A percentile compares a stretch with the other conserved stretches of the same genome.
Evolutionary conservation across 106 monocot genomes (phyloP).

Genomic region (Allium cepa): DNA sequence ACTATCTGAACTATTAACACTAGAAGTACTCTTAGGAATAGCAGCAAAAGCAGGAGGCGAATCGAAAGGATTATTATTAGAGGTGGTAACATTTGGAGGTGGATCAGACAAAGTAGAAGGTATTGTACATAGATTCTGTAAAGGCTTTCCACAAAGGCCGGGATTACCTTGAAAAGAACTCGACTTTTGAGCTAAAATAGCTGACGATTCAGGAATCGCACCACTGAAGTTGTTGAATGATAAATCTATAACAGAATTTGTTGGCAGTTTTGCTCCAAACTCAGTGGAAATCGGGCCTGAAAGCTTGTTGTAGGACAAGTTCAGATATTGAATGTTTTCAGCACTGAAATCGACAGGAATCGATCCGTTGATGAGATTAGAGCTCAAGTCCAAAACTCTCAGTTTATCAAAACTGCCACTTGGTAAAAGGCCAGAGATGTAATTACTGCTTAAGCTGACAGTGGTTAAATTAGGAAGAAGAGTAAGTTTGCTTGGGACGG

Average conservation of each 20-base stretch:
- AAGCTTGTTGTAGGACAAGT: constrained; percentile 66
- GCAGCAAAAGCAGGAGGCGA: constrained; percentile 88
- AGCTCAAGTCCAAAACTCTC: constrained; percentile 62
- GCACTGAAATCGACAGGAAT: constrained; percentile 32
- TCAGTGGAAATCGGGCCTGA: constrained; percentile 53
- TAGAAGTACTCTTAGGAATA: constrained; percentile 37
- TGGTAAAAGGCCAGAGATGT: constrained; percentile 46
- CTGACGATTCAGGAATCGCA: constrained; percentile 39
- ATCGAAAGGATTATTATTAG: constrained; percentile 8
- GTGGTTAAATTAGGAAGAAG: constrained; percentile 65
- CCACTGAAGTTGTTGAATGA: constrained; percentile 88
- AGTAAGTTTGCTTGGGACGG: constrained; percentile 32
- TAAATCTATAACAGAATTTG: constrained; percentile 46
- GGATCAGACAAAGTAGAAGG: constrained; percentile 42
- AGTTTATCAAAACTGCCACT: constrained; percentile 29
- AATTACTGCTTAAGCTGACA: constrained; percentile 59
- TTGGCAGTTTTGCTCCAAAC: constrained; percentile 31
- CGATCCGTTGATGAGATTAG: constrained; percentile 73
- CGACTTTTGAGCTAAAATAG: constrained; percentile 37
- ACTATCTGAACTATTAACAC: background rate
- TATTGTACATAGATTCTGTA: constrained; percentile 54
- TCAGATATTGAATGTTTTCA: constrained; percentile 36
- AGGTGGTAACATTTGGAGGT: constrained; percentile 6
- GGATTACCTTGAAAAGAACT: constrained; percentile 55
- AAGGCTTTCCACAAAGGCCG: constrained; percentile 73